A percentile compares a stretch with the other conserved stretches of the same genome.
phyloP scores from a whole-genome alignment of 2,329 filamentous ascomycete genomes.

The Moelleriella libera region DNA sequence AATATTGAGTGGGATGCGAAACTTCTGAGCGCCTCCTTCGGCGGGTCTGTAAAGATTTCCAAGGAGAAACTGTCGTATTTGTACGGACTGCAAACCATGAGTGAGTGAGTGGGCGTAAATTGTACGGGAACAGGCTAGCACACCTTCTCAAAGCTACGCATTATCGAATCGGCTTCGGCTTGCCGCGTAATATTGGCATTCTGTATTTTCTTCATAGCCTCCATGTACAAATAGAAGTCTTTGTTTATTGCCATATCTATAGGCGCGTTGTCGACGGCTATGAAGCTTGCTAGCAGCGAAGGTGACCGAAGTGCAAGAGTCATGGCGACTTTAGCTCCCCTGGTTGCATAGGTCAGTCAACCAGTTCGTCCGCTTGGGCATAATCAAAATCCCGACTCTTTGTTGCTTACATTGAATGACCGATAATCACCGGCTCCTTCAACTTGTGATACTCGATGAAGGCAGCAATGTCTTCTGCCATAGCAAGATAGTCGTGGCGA shows the following conservation, averaged over 20 bases:
- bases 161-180: constrained; percentile 66
- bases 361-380: too few relatives aligned
- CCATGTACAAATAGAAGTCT: constrained; percentile 68
- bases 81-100: constrained; percentile 31
- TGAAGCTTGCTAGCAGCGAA: constrained; percentile 50
- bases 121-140: constrained; percentile 4
- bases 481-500: constrained; percentile 64
- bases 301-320: constrained; percentile 62
- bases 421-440: constrained; percentile 63
- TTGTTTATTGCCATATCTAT: constrained; percentile 62
- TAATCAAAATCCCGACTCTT: not conserved
- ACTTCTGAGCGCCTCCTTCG: constrained; percentile 44
- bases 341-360: constrained; percentile 13
- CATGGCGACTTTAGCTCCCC: constrained; percentile 91
- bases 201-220: constrained; percentile 74
- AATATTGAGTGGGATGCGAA: constrained; percentile 64
- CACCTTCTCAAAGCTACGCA: constrained; percentile 59
- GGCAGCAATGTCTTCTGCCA: constrained; percentile 69
- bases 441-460: constrained; percentile 65
- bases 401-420: constrained; percentile 69
- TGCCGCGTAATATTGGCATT: constrained; percentile 51
- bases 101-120: not conserved
- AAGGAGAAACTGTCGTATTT: constrained; percentile 81
- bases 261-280: constrained; percentile 86
- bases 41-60: constrained; percentile 58